These are phyloP conservation scores for Cynanchum wilfordii DNA, from an alignment of 257 asterid genomes.

Conservation along the genomic window DNA sequence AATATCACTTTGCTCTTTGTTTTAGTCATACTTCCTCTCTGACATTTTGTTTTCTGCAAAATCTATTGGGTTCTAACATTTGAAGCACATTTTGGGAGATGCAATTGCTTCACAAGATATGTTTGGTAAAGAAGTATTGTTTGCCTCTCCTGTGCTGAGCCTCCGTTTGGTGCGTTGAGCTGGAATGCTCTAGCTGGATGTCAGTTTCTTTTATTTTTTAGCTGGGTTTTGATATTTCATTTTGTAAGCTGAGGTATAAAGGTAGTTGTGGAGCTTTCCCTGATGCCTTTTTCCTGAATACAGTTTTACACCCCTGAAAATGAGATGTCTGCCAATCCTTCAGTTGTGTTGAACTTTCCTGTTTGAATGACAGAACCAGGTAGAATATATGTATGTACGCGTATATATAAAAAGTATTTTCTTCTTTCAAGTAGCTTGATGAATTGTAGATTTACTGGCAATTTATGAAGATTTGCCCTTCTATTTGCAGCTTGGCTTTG, in stretches of 20 bases:
- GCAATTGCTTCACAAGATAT: slow-evolving; percentile 6
- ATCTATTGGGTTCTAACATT: slow-evolving; percentile 2
- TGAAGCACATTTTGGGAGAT: slow-evolving; percentile 10
- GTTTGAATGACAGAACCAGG: slow-evolving; percentile 20
- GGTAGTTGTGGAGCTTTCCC: slow-evolving; percentile 18
- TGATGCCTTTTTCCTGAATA: slow-evolving; percentile 21
- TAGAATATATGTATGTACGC: not conserved
- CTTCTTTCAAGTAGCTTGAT: not conserved
- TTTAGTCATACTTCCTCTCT: not conserved
- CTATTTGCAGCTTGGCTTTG: slow-evolving; percentile 23
- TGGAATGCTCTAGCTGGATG: not conserved
- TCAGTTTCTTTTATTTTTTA: not conserved
- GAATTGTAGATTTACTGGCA: slow-evolving; percentile 1
- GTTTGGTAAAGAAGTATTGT: not conserved
- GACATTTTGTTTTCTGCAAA: slow-evolving; percentile 5
- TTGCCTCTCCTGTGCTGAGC: slow-evolving; percentile 8
- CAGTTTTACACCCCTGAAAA: slow-evolving; percentile 13
- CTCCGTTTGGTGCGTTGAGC: slow-evolving; percentile 14
- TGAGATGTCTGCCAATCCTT: slow-evolving; percentile 12
- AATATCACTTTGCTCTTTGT: not conserved
- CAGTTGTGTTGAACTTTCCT: slow-evolving; percentile 8
- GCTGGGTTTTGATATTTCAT: not conserved
- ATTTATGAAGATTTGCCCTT: slow-evolving; percentile 14
- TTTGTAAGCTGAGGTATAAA: not conserved
- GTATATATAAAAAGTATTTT: not conserved